Conservation (phyloP, 768 basidiomycete species). For the Phanerochaete carnosa region DNA sequence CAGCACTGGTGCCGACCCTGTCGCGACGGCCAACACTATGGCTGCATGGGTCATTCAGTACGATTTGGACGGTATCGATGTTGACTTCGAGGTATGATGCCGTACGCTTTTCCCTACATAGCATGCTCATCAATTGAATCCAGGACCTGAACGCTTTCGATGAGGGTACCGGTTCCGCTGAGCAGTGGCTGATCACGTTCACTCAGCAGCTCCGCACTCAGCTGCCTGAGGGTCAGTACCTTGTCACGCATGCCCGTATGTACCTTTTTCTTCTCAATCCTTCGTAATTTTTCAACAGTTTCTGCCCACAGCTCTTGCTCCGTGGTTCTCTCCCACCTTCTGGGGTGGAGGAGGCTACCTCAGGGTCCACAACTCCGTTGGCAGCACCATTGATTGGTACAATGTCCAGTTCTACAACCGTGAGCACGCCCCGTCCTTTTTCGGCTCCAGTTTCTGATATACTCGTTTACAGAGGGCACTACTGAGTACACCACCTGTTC, state of each 20-base stretch:
- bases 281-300: slow-evolving; percentile 8
- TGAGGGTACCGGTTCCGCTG: slow-evolving; percentile 47
- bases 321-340: slow-evolving; percentile 36
- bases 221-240: slow-evolving; percentile 32
- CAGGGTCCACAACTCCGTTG: slow-evolving; percentile 34
- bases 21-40: slow-evolving; percentile 57
- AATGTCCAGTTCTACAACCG: slow-evolving; percentile 38
- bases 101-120: neutral
- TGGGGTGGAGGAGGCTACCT: slow-evolving; percentile 42
- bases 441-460: neutral
- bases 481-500: slow-evolving; percentile 63
- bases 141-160: slow-evolving; percentile 65
- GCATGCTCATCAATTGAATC: neutral
- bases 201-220: slow-evolving; percentile 32
- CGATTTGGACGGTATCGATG: slow-evolving; percentile 67
- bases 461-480: slow-evolving; percentile 44
- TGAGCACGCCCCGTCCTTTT: slow-evolving; percentile 12
- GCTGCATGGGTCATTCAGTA: slow-evolving; percentile 60
- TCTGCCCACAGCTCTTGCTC: slow-evolving; percentile 35
- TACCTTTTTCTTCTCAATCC: neutral
- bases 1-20: slow-evolving; percentile 53
- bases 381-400: slow-evolving; percentile 45
- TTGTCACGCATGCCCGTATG: slow-evolving; percentile 35
- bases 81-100: slow-evolving; percentile 56
- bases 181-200: slow-evolving; percentile 39